Conservation (phyloP, 345 rosid genomes). For the Acer yangbiense region DNA sequence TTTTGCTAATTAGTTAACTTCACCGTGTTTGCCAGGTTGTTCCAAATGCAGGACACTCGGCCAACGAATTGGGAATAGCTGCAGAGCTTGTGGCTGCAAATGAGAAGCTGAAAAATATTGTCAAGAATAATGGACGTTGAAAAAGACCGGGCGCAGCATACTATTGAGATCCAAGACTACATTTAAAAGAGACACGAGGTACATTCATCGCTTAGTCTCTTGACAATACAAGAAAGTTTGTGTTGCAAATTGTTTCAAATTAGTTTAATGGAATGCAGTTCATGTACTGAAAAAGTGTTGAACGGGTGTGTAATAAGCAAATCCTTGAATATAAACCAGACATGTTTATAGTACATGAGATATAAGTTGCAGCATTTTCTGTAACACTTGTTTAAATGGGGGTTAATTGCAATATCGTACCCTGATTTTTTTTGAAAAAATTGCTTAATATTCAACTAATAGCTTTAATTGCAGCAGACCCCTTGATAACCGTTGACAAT, state of each 20-base stretch:
- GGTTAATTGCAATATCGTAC: too few relatives aligned
- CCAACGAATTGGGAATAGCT: constrained; percentile 83
- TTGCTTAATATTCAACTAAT: too few relatives aligned
- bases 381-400: too few relatives aligned
- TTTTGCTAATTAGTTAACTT: background rate
- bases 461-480: too few relatives aligned
- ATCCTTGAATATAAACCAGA: too few relatives aligned
- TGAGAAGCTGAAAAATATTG: constrained; percentile 63
- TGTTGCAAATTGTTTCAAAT: constrained; percentile 14
- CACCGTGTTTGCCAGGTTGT: constrained; percentile 56
- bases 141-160: constrained; percentile 1
- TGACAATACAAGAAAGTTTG: constrained; percentile 4
- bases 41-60: constrained; percentile 92
- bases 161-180: background rate
- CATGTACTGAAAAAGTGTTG: too few relatives aligned
- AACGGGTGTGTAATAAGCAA: too few relatives aligned
- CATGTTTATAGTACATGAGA: too few relatives aligned
- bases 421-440: too few relatives aligned
- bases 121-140: constrained; percentile 38
- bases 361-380: too few relatives aligned
- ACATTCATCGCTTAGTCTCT: background rate
- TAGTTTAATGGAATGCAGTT: background rate
- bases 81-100: constrained; percentile 89
- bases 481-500: too few relatives aligned
- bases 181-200: background rate